Base-by-base conservation (phyloP, 2,329 filamentous ascomycete species). In the Leptographium flavum region DNA sequence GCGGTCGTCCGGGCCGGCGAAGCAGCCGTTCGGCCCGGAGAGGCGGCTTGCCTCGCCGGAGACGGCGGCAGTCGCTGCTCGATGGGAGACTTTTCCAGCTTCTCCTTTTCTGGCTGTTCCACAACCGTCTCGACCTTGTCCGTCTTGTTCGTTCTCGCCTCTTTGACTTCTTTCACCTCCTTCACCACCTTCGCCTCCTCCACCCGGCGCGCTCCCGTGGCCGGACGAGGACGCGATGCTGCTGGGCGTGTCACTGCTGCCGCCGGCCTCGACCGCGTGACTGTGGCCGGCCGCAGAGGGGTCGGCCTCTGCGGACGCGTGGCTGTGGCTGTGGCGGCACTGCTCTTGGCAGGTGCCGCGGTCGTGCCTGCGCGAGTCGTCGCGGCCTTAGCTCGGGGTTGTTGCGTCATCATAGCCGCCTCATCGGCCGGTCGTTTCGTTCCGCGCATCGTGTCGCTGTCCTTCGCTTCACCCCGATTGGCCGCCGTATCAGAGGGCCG, bases 401-500 rank as follows among this genome's bases (percentile, higher is more conserved):
- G 31, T 17, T 36, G 33, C 19, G 7, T 36, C 33, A 36, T n/a
- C 33, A 36, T 10, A 3, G 19, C 39, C 11, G 27, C n/a, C 17
- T 28, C 28, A 11, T 41, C 39, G 9, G 15, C 17, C 4, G 25
- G 28, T 19, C 39, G 39, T n/a, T 27, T 31, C 10, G 17, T 28
- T 27, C 28, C 17, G n/a, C 39, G 39, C 17, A 17, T 32, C 17
- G n/a, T n/a, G 8, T 19, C 27, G 21, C 36, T 23, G 14, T 5
- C 14, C 15, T 5, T 9, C 50, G 43, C 45, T 2, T 49, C 52
- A 13, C 59, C 57, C 13, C 60, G 56, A 52, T 77, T 77, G 3
- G 69, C 73, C 0, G 71, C 70, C 1, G 70, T 65, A 11, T 62
- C 61, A 2, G 68, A 71, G 47, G 73, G 69, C 41, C 68, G 68